Percentiles rank a stretch among this genome's conserved stretches.
These are phyloP conservation scores for Lipomyces sp. DNA, from an alignment of 805 yeast genomes.

Conservation along the genomic window DNA sequence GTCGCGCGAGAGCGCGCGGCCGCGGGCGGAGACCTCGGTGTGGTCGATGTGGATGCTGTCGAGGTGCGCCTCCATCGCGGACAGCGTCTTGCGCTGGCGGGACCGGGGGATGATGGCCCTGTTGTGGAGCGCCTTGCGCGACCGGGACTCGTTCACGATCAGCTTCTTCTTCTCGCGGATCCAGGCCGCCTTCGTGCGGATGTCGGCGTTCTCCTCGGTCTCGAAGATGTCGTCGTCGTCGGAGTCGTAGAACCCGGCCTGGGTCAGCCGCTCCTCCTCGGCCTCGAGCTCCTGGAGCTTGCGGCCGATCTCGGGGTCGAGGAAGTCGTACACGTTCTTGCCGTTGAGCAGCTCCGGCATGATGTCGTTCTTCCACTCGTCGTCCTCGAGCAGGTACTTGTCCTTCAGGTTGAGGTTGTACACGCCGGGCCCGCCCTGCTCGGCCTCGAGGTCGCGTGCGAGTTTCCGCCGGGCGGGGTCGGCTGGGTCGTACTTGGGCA, in stretches of 20 bases:
- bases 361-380: conserved; percentile 94
- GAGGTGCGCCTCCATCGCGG: conserved; percentile 86
- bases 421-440: conserved; percentile 99
- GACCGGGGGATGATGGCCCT: conserved; percentile 88
- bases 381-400: conserved; percentile 86
- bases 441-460: conserved; percentile 86
- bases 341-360: conserved; percentile 98
- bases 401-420: conserved; percentile 91
- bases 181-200: conserved; percentile 88
- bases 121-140: conserved; percentile 79
- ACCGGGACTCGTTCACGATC: conserved; percentile 85
- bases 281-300: conserved; percentile 93
- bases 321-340: conserved; percentile 92
- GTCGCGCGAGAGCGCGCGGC: conserved; percentile 36
- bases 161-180: conserved; percentile 91
- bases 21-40: conserved; percentile 54
- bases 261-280: conserved; percentile 91
- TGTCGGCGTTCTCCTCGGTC: conserved; percentile 64
- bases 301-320: conserved; percentile 91
- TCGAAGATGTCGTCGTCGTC: conserved; percentile 59
- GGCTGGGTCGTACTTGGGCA: conserved; percentile 66
- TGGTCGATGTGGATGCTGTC: conserved; percentile 87
- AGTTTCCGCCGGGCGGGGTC: conserved; percentile 81
- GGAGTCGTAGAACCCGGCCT: conserved; percentile 92
- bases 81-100: conserved; percentile 58